Evolutionary conservation across 371 early-diverging fungal species (phyloP).

Genomic region (Massospora cicadina): DNA sequence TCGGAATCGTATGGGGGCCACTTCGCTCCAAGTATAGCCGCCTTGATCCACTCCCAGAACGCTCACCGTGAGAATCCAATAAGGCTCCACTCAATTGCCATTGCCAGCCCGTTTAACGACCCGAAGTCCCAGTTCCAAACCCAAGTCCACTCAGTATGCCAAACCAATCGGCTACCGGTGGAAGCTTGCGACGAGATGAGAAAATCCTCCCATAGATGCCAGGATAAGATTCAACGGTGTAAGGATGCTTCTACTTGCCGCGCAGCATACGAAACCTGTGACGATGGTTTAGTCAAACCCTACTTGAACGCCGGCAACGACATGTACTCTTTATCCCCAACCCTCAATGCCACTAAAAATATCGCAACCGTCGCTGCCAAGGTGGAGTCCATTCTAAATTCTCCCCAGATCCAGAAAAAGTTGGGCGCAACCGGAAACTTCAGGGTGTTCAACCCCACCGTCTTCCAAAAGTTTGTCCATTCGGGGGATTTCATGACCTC

Average conservation of each 20-base stretch:
- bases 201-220: neutral
- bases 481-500: neutral
- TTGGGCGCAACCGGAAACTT: neutral
- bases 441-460: neutral
- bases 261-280: neutral
- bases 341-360: neutral
- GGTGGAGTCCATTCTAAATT: neutral
- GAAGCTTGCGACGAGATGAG: neutral
- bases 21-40: constrained; percentile 40
- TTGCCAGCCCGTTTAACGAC: neutral
- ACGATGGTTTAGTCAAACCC: neutral
- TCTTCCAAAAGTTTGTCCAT: neutral
- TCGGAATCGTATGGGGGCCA: constrained; percentile 60
- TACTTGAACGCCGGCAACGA: neutral
- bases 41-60: neutral
- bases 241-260: neutral
- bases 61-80: neutral
- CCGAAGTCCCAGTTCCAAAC: neutral
- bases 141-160: neutral
- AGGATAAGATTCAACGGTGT: neutral
- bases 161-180: too few relatives aligned
- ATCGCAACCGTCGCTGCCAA: neutral
- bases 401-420: neutral
- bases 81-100: neutral
- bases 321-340: neutral